These are phyloP conservation scores for Microcyclospora tardicrescens DNA, from an alignment of 2,329 filamentous ascomycete species.

Conservation along the genomic window DNA sequence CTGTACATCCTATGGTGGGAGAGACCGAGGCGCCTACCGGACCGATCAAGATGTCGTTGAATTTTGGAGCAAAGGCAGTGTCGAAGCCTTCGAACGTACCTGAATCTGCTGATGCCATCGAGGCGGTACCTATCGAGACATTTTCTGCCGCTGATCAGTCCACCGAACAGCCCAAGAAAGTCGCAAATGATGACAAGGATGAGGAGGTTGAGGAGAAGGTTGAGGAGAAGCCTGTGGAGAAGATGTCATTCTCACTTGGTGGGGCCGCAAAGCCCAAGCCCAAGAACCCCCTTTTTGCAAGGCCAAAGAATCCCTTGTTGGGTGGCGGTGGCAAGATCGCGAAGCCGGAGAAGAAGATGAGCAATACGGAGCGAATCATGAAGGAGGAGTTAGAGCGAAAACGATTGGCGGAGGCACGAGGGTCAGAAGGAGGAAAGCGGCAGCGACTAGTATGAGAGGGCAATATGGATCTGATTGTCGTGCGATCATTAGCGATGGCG, in stretches of 20 bases:
- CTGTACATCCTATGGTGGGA: slow-evolving; percentile 6
- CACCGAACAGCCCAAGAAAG: slow-evolving; percentile 2
- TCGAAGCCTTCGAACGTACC: slow-evolving; percentile 7
- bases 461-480: too few relatives aligned
- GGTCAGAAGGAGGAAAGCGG: slow-evolving; percentile 14
- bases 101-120: slow-evolving; percentile 8
- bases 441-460: slow-evolving; percentile 10
- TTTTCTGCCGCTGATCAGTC: slow-evolving; percentile 16
- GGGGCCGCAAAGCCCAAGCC: slow-evolving; percentile 45
- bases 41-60: slow-evolving; percentile 25
- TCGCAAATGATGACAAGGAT: slow-evolving; percentile 3
- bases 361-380: slow-evolving; percentile 80
- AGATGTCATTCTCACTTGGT: slow-evolving; percentile 53
- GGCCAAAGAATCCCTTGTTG: slow-evolving; percentile 47
- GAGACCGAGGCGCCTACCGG: slow-evolving; percentile 15
- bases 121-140: slow-evolving; percentile 16
- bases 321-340: slow-evolving; percentile 12
- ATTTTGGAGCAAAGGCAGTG: slow-evolving; percentile 16
- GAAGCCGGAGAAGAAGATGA: slow-evolving; percentile 67
- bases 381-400: slow-evolving; percentile 41
- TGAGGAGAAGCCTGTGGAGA: slow-evolving; percentile 14
- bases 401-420: slow-evolving; percentile 20
- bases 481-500: background rate
- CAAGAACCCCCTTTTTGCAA: slow-evolving; percentile 58
- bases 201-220: slow-evolving; percentile 7